Evolutionary conservation across 1,284 basidiomycete species (phyloP), one percentile per base, ranked within the genome.

Genomic region (Moesziomyces globuligerus): DNA sequence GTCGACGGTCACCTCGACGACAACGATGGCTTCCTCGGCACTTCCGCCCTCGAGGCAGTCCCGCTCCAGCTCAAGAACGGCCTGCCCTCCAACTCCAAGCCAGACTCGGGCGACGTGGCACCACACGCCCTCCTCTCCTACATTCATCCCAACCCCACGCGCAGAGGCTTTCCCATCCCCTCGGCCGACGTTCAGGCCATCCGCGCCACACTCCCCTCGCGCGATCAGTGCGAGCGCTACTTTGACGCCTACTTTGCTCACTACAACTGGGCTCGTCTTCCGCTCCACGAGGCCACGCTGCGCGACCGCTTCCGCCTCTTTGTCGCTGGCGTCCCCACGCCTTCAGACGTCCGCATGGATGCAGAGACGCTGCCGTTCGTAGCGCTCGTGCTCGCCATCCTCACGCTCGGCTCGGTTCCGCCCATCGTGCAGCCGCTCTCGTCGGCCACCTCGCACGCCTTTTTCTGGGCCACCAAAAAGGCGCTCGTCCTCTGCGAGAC

Each of bases 401-500:
- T 72, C 50, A 72, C 69, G 26, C 62, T 72, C 13, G 69, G 69
- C 4, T 56, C 51, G 1, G 69, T 72, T 2, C 69, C 69, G 7
- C 62, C 62, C 9, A 66, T 62, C 20, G 69, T 67, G 10, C 69
- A 72, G 29, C 69, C 69, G n/a, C 48, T 72, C 7, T 62, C 69
- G 13, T 61, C 62, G 7, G 58, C 58, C 4, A 67, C 64, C 13
- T 68, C 64, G 15, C 64, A 72, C 29, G 52, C 70, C 4, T 65
- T 72, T 46, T 72, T 72, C 42, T 72, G 70, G 70, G 70, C 70
- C 4, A 60, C 59, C 9, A 72, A 72, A 7, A 72, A 72, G 47
- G 70, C 65, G 18, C 50, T 72, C 7, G 65, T 67, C 13, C 36
- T 72, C 8, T 72, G 70, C 50, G 70, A 72, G 41, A 67, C 59